Base-by-base conservation (phyloP, 768 basidiomycete genomes). In the Strobilomyces dryophilus region DNA sequence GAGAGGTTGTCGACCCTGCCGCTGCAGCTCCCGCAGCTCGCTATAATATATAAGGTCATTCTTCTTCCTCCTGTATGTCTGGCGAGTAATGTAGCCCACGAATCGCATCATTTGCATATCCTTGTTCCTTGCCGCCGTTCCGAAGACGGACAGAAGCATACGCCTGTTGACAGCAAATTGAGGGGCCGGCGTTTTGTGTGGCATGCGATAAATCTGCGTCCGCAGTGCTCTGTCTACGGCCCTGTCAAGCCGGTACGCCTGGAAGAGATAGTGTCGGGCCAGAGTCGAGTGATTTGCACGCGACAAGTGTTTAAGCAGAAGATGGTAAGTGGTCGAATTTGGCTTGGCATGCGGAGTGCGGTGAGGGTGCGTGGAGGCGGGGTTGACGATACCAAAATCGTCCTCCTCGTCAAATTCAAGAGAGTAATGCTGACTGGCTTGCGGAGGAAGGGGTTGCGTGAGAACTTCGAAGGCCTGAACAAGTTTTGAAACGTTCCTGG, bases 381-480 rank as follows among this genome's bases (percentile, higher is more conserved):
- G 60, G 47, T 78, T 74, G 29, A 67, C 60, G 36, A 69, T 61
- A 10, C 66, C 79, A 56, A 78, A 82, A 60, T 82, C 82, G 35
- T 86, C 52, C 46, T 90, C 82, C 20, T 86, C 84, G 42, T 87
- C 85, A 64, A 84, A 86, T 12, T 81, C 76, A 7, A 77, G 71
- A 55, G 79, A 74, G 50, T 75, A 71, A 58, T 75, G 73, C 37
- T 58, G 53, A 63, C 76, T 71, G 45, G 68, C 73, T 40, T 77
- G 74, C 53, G 72, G 68, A 11, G 85, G 83, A 27, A 90, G 74
- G 15, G 87, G 87, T 45, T 82, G 77, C 0, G 89, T 89, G 53
- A 91, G 80, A 27, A 87, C 82, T 59, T 92, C 90, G 61, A 91
- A 92, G 1, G 84, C 77, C 61, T 83, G 81, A 6, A 92, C 78